A percentile compares a stretch with the other conserved stretches of the same genome.
phyloP scores from a whole-genome alignment of 2,329 filamentous ascomycete genomes.

The Aspergillus puulaauensis region DNA sequence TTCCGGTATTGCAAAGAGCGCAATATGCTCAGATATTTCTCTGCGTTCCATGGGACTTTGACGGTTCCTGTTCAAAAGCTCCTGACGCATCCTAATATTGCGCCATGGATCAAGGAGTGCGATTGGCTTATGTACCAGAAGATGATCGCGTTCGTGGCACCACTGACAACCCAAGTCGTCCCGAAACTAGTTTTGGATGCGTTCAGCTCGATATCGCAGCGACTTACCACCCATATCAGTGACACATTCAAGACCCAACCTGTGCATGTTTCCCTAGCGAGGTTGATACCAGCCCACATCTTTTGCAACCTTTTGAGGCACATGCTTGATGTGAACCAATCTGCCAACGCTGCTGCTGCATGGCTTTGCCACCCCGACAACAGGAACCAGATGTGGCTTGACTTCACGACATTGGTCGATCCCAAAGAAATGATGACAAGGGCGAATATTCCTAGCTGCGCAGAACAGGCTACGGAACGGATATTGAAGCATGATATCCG shows the following conservation, averaged over 20 bases:
- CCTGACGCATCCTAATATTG: constrained; percentile 75
- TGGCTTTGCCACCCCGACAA: constrained; percentile 88
- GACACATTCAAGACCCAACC: constrained; percentile 85
- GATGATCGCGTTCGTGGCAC: constrained; percentile 88
- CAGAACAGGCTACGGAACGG: constrained; percentile 33
- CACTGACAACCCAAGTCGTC: constrained; percentile 86
- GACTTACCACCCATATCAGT: constrained; percentile 76
- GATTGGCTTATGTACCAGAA: constrained; percentile 96
- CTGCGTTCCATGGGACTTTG: constrained; percentile 91
- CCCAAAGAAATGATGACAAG: constrained; percentile 41
- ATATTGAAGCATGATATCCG: constrained; percentile 47
- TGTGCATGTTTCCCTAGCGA: constrained; percentile 79
- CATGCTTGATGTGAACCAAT: constrained; percentile 85
- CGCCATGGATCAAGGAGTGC: constrained; percentile 91
- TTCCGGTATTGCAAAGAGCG: constrained; percentile 96
- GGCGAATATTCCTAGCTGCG: constrained; percentile 42
- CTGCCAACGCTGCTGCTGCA: constrained; percentile 89
- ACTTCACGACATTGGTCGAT: constrained; percentile 58
- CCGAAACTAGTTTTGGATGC: constrained; percentile 85
- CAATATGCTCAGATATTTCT: constrained; percentile 92
- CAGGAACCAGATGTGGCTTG: constrained; percentile 90
- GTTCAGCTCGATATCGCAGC: constrained; percentile 80
- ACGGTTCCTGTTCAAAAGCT: constrained; percentile 96
- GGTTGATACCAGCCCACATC: constrained; percentile 81
- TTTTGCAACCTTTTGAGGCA: constrained; percentile 86